These are phyloP conservation scores for Ceriops decandra DNA, from an alignment of 345 rosid species.

Conservation along the genomic window DNA sequence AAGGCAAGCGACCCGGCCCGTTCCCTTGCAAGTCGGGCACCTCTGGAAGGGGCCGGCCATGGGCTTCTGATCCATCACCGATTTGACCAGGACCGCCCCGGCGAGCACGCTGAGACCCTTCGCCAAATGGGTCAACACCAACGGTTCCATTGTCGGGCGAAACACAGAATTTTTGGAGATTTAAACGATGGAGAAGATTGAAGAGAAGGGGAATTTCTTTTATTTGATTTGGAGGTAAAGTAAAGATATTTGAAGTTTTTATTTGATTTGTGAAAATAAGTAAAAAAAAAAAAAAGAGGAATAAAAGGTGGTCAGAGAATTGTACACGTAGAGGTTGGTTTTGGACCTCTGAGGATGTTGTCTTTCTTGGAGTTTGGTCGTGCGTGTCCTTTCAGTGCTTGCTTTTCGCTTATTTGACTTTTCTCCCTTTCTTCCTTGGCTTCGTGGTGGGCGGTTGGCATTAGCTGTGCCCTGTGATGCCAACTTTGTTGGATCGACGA, in stretches of 20 bases:
- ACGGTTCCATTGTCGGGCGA: constrained; percentile 45
- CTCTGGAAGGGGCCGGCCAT: constrained; percentile 74
- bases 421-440: too few relatives aligned
- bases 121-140: constrained; percentile 74
- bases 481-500: too few relatives aligned
- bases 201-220: too few relatives aligned
- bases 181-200: too few relatives aligned
- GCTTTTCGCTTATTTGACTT: too few relatives aligned
- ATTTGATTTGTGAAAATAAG: neutral
- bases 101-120: constrained; percentile 83
- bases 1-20: constrained; percentile 72
- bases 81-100: constrained; percentile 78
- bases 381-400: too few relatives aligned
- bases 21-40: constrained; percentile 79
- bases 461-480: too few relatives aligned
- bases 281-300: neutral
- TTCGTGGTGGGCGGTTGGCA: too few relatives aligned
- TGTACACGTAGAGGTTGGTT: constrained; percentile 49
- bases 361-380: too few relatives aligned
- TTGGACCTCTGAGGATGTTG: too few relatives aligned
- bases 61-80: constrained; percentile 78
- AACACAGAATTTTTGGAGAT: too few relatives aligned
- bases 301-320: constrained; percentile 27
- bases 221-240: neutral
- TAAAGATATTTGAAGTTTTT: too few relatives aligned